Conservation (phyloP, 768 basidiomycete species). For the Suillus weaverae region DNA sequence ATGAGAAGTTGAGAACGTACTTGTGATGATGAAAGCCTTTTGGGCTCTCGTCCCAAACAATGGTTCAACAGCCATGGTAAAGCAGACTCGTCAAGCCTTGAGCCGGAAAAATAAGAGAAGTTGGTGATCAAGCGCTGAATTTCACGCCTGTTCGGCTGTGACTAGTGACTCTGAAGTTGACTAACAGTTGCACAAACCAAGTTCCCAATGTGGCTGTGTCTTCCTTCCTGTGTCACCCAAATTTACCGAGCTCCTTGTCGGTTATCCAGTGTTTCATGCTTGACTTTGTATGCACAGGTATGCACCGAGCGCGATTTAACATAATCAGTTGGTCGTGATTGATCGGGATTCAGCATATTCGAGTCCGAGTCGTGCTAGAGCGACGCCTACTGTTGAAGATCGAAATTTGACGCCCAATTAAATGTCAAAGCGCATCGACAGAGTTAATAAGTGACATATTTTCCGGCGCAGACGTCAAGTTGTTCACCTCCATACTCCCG, state of each 20-base stretch:
- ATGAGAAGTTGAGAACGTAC: slow-evolving; percentile 41
- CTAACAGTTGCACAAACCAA: neutral
- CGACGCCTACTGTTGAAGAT: neutral
- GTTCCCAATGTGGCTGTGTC: neutral
- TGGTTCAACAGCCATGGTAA: slow-evolving; percentile 66
- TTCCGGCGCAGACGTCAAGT: neutral
- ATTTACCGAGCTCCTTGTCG: neutral
- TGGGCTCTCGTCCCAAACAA: slow-evolving; percentile 75
- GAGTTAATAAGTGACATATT: neutral
- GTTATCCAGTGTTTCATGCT: neutral
- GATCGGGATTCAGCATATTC: neutral
- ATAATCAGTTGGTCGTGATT: neutral
- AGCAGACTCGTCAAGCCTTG: slow-evolving; percentile 17
- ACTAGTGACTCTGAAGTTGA: neutral
- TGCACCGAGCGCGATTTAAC: neutral
- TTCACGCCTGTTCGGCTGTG: neutral
- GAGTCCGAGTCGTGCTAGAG: neutral
- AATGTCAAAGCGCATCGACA: neutral
- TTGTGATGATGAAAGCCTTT: slow-evolving; percentile 66
- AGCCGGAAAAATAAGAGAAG: slow-evolving; percentile 14
- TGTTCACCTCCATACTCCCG: neutral
- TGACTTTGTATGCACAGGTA: neutral
- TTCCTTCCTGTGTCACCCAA: neutral
- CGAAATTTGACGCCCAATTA: neutral
- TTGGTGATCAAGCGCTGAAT: neutral